phyloP scores from a whole-genome alignment of 2,329 filamentous ascomycete species.

The Hymenoscyphus albidus region DNA sequence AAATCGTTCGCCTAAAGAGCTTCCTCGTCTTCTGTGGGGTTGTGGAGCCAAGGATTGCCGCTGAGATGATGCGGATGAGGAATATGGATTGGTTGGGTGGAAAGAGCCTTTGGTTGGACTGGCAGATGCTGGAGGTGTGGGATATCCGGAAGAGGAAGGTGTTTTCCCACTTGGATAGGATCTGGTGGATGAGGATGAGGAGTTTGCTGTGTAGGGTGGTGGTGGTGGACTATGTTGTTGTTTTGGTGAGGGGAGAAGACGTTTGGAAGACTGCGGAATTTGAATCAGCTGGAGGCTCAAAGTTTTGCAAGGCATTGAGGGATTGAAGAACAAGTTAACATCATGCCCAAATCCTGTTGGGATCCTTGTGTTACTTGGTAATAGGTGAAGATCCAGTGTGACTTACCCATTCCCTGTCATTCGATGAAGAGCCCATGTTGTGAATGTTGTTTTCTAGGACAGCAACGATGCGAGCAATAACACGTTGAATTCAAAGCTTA shows the following conservation, averaged over 20 bases:
- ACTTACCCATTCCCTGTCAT: too few relatives aligned
- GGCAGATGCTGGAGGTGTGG: constrained; percentile 52
- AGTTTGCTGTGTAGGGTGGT: constrained; percentile 24
- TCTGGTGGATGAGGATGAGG: constrained; percentile 15
- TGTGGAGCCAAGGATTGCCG: constrained; percentile 28
- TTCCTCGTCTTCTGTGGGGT: constrained; percentile 39
- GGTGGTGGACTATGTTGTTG: constrained; percentile 53
- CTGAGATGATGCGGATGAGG: constrained; percentile 21
- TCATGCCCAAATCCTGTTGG: too few relatives aligned
- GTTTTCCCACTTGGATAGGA: constrained; percentile 16
- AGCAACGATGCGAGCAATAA: too few relatives aligned
- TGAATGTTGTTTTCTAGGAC: too few relatives aligned
- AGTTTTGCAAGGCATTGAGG: background rate
- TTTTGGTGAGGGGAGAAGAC: constrained; percentile 67
- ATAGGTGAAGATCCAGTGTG: too few relatives aligned
- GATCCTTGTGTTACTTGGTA: too few relatives aligned
- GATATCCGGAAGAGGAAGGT: constrained; percentile 34
- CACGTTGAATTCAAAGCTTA: too few relatives aligned
- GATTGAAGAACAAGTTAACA: too few relatives aligned
- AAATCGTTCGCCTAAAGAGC: constrained; percentile 55
- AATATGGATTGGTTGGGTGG: constrained; percentile 43
- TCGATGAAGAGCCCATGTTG: too few relatives aligned
- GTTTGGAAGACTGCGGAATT: constrained; percentile 54
- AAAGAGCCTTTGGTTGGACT: constrained; percentile 48
- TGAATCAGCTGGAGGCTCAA: background rate